A percentile compares a stretch with the other conserved stretches of the same genome.
These are phyloP conservation scores for Lyophyllum semitale DNA, from an alignment of 768 basidiomycete genomes.

Conservation along the genomic window DNA sequence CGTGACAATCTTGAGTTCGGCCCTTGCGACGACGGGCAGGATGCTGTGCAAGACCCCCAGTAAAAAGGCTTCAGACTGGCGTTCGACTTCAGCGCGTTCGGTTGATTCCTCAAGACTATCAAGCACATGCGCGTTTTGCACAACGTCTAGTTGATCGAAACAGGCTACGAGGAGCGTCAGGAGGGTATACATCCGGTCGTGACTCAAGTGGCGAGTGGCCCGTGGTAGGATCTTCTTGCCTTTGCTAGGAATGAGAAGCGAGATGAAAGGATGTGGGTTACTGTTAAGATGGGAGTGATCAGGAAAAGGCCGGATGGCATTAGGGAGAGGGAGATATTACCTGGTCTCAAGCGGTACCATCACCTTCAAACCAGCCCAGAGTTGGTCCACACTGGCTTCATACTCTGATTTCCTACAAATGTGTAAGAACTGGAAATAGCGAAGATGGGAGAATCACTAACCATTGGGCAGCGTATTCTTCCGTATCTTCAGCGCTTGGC, in stretches of 20 bases:
- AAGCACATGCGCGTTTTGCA: constrained; percentile 71
- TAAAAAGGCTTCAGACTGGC: constrained; percentile 90
- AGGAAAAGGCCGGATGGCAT: neutral
- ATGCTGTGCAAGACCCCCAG: constrained; percentile 86
- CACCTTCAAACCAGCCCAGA: constrained; percentile 86
- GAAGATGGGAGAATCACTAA: constrained; percentile 24
- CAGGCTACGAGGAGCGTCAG: constrained; percentile 92
- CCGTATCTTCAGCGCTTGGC: constrained; percentile 62
- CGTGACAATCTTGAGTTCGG: constrained; percentile 78
- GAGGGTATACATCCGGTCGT: constrained; percentile 80
- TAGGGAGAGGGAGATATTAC: constrained; percentile 39
- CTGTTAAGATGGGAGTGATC: constrained; percentile 37
- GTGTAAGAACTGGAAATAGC: neutral
- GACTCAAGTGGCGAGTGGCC: constrained; percentile 79
- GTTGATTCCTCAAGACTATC: constrained; percentile 65
- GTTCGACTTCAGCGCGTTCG: constrained; percentile 71
- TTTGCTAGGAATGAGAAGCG: constrained; percentile 83
- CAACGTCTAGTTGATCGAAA: constrained; percentile 92
- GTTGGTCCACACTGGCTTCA: constrained; percentile 57
- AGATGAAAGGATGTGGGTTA: constrained; percentile 95
- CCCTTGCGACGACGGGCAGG: constrained; percentile 76
- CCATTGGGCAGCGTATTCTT: constrained; percentile 47
- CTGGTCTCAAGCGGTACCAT: constrained; percentile 93
- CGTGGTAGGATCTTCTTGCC: constrained; percentile 93
- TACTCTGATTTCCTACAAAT: constrained; percentile 57